Conservation (phyloP, 2,329 filamentous ascomycete genomes). For the Dendryphion nanum region DNA sequence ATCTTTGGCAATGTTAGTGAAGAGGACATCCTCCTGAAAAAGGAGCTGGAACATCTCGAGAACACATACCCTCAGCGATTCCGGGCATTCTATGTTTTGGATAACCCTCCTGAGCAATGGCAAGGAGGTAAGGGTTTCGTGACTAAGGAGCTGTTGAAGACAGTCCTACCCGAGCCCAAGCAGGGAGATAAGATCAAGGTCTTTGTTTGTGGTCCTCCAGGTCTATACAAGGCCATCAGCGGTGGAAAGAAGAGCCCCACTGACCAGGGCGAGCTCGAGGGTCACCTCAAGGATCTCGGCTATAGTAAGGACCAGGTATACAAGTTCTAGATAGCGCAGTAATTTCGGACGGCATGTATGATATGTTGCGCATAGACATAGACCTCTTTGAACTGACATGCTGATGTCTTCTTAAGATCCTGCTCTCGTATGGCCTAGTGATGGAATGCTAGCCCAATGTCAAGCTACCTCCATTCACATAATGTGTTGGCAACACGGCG, state of each 20-base stretch:
- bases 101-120: conserved; percentile 80
- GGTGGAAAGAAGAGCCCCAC: conserved; percentile 87
- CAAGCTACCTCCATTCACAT: too few relatives aligned
- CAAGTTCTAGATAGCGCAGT: conserved; percentile 54
- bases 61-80: conserved; percentile 95
- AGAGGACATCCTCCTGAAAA: conserved; percentile 87
- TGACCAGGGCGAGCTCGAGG: conserved; percentile 88
- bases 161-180: conserved; percentile 89
- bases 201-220: conserved; percentile 92
- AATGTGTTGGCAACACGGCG: too few relatives aligned
- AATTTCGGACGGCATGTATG: neutral
- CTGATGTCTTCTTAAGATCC: too few relatives aligned
- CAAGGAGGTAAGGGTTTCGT: conserved; percentile 75
- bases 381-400: too few relatives aligned
- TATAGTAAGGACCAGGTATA: conserved; percentile 88
- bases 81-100: conserved; percentile 89
- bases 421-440: too few relatives aligned
- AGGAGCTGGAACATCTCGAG: conserved; percentile 81
- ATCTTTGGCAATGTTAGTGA: conserved; percentile 89
- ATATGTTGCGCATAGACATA: conserved; percentile 1
- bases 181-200: conserved; percentile 83
- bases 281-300: conserved; percentile 79
- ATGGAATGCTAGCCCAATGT: too few relatives aligned
- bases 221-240: conserved; percentile 88
- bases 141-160: conserved; percentile 90